phyloP scores from a whole-genome alignment of 2,329 filamentous ascomycete genomes.

The Colletotrichum sp. region DNA sequence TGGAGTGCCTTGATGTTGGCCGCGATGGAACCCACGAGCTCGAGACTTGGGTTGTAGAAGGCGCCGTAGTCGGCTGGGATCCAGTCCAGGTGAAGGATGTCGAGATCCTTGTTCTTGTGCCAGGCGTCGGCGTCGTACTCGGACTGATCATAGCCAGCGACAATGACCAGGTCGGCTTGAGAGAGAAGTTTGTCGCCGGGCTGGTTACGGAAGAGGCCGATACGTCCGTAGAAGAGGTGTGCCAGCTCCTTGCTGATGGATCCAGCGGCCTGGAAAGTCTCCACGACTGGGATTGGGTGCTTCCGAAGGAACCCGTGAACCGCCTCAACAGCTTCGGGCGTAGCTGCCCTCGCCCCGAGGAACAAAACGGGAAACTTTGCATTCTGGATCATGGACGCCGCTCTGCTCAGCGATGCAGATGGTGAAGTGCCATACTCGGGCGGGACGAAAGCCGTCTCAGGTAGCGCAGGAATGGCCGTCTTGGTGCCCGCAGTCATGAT shows the following conservation, averaged over 20 bases:
- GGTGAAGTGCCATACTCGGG: constrained; percentile 45
- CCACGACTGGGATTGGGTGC: constrained; percentile 49
- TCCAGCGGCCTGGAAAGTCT: constrained; percentile 55
- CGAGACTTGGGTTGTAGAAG: constrained; percentile 43
- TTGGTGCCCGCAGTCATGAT: constrained; percentile 43
- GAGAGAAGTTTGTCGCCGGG: constrained; percentile 48
- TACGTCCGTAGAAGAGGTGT: constrained; percentile 49
- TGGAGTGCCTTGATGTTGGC: constrained; percentile 43
- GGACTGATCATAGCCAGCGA: constrained; percentile 51
- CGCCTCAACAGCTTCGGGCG: constrained; percentile 41
- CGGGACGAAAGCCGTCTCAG: constrained; percentile 39
- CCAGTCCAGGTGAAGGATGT: constrained; percentile 47
- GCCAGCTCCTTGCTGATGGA: constrained; percentile 46
- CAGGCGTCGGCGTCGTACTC: constrained; percentile 51
- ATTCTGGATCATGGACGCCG: constrained; percentile 34
- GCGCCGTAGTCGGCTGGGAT: constrained; percentile 41
- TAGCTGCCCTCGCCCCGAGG: constrained; percentile 47
- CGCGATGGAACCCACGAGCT: constrained; percentile 46
- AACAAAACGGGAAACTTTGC: constrained; percentile 48
- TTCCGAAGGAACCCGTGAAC: constrained; percentile 45
- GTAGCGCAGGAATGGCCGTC: constrained; percentile 38
- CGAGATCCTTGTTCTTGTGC: constrained; percentile 38
- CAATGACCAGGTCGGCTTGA: constrained; percentile 31
- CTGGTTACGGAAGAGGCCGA: constrained; percentile 54
- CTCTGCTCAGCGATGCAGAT: constrained; percentile 31